Base-by-base conservation (phyloP, 306 rosid genomes). In the Fragaria iinumae region DNA sequence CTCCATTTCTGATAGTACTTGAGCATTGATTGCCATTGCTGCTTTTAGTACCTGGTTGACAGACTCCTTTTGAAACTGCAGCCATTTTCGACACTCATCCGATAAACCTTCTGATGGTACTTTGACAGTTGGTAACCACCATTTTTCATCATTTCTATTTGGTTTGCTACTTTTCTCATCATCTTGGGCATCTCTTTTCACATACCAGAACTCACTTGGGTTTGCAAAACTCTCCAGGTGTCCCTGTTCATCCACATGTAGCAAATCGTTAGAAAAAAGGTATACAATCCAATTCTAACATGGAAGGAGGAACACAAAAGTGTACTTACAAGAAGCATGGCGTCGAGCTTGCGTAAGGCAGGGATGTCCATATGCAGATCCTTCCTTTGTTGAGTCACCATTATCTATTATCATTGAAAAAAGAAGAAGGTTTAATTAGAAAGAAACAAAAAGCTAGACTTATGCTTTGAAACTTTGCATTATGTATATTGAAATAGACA, bases 21-120 rank as follows among this genome's bases (percentile, higher is more conserved):
- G 97, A 69, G 97, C 91, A 80, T 96, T 96, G n/a, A 96, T 96
- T 0, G 98, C 97, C 97, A 91, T 91, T 86, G 99, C 92, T 80
- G 97, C 99, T 84, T 92, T 96, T 5, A 92, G 87, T 20, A 91
- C 92, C 87, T 91, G 98, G 81, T 84, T 88, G 59, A 87, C 90
- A 47, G 87, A 83, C 5, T 96, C 98, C 83, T 88, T 92, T 80
- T 88, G 91, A 72, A 41, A 78, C 21, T 75, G 84, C 80, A 96
- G 55, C 91, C 93, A 91, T 87, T 84, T 96, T 64, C 81, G 72
- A 56, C 89, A 84, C 44, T n/a, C 78, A 2, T 88, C 93, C 44
- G 97, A 93, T 32, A 92, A 64, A n/a, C 98, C 98, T 27, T 84
- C 78, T 13, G 87, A 83, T 3, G 93, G 85, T 70, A 92, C 89